These are phyloP conservation scores for Phytophthora pisi DNA, from an alignment of 352 stramenopile species.

Conservation along the genomic window DNA sequence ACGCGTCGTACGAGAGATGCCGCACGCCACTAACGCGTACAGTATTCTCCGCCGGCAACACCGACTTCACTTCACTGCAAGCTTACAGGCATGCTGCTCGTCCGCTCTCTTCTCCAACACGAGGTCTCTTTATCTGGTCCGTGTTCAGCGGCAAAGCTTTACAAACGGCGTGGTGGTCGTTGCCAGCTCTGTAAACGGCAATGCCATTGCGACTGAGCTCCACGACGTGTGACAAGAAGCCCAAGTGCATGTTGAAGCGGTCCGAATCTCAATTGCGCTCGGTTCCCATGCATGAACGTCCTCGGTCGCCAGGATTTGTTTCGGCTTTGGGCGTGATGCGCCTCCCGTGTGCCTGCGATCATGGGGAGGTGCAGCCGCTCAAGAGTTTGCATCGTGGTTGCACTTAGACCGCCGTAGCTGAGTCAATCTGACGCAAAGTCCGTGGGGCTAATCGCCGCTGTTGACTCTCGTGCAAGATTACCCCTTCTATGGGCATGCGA, in stretches of 20 bases:
- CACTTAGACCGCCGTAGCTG: constrained; percentile 7
- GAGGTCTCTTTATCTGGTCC: neutral
- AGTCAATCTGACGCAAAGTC: constrained; percentile 15
- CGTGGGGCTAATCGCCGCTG: constrained; percentile 6
- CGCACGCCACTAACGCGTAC: neutral
- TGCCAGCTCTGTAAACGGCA: constrained; percentile 1
- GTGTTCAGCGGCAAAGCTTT: neutral
- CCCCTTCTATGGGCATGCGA: constrained; percentile 32
- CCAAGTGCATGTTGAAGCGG: constrained; percentile 20
- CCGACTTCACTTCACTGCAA: neutral
- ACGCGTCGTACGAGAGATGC: neutral
- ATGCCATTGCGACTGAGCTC: constrained; percentile 16
- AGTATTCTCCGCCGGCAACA: neutral
- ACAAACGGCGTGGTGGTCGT: neutral
- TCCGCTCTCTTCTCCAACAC: constrained; percentile 2
- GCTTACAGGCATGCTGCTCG: neutral
- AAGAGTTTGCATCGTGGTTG: constrained; percentile 20
- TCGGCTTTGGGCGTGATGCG: neutral
- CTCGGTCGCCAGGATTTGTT: neutral
- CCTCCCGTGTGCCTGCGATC: constrained; percentile 10
- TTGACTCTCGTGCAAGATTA: constrained; percentile 18
- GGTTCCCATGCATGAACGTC: neutral
- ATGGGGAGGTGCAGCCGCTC: constrained; percentile 7
- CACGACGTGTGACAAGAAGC: constrained; percentile 9
- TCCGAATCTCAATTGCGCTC: constrained; percentile 22